Conservation (phyloP, 75 land plant species). For the Cunninghamia lanceolata region DNA sequence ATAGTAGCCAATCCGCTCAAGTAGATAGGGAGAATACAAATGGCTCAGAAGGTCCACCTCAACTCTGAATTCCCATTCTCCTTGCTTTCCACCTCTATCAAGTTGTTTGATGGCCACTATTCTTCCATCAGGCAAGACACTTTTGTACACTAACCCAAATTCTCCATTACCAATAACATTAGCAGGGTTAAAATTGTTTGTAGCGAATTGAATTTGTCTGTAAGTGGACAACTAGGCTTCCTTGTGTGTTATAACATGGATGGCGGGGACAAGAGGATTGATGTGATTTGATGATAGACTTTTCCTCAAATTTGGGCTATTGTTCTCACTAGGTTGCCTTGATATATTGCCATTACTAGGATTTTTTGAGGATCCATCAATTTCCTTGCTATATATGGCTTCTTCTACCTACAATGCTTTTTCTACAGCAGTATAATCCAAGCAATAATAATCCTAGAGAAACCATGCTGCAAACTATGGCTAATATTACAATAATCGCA, state of each 20-base stretch:
- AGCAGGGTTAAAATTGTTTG: too few species aligned
- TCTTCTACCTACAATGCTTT: not conserved
- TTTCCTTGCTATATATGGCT: not conserved
- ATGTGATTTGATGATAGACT: not conserved
- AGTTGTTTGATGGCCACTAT: too few species aligned
- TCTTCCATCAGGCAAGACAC: too few species aligned
- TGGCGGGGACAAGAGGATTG: not conserved
- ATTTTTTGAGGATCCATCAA: not conserved
- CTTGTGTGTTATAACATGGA: slow-evolving; percentile 2
- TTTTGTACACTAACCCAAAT: too few species aligned
- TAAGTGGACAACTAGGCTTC: too few species aligned
- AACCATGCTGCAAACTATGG: not conserved
- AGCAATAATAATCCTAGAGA: not conserved
- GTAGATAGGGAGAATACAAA: too few species aligned
- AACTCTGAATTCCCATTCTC: slow-evolving; percentile 77
- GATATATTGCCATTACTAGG: not conserved
- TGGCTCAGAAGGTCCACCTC: slow-evolving; percentile 85
- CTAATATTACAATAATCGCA: not conserved
- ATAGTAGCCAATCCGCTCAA: slow-evolving; percentile 70
- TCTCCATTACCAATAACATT: too few species aligned
- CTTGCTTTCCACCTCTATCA: slow-evolving; percentile 75
- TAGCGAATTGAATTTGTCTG: too few species aligned
- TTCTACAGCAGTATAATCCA: not conserved
- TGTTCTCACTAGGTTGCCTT: not conserved
- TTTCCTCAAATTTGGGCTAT: not conserved